Evolutionary conservation across 2,329 filamentous ascomycete species (phyloP).

Genomic region (Penicillium concentricum): DNA sequence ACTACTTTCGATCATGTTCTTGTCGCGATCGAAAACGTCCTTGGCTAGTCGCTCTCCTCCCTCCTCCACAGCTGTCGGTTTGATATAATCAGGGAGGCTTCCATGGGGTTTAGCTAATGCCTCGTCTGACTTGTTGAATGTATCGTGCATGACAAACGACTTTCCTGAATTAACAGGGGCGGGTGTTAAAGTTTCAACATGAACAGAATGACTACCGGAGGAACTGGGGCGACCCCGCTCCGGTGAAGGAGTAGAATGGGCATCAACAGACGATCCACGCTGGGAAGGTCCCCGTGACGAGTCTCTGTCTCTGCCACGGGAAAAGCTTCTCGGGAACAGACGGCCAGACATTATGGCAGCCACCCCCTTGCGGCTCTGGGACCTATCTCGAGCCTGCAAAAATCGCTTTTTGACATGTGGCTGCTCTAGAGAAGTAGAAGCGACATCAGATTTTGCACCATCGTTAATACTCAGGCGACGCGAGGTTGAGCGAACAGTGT

Average conservation of each 20-base stretch:
- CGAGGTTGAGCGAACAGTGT: constrained; percentile 17
- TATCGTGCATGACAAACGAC: constrained; percentile 65
- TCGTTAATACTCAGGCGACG: constrained; percentile 7
- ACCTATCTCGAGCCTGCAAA: constrained; percentile 8
- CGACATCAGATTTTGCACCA: constrained; percentile 11
- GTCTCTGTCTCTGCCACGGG: constrained; percentile 36
- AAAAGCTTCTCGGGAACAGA: constrained; percentile 34
- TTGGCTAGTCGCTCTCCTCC: constrained; percentile 62
- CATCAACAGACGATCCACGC: constrained; percentile 41
- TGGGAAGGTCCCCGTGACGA: constrained; percentile 42
- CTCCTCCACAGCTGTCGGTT: constrained; percentile 42
- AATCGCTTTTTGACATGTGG: constrained; percentile 12
- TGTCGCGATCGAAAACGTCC: constrained; percentile 67
- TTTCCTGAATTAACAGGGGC: constrained; percentile 48
- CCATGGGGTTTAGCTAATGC: constrained; percentile 65
- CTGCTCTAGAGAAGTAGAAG: constrained; percentile 10
- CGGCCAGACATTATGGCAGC: constrained; percentile 46
- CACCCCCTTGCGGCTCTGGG: constrained; percentile 44
- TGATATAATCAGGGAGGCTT: constrained; percentile 61
- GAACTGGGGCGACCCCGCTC: constrained; percentile 33
- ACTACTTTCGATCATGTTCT: constrained; percentile 62
- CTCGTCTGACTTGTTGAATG: constrained; percentile 71
- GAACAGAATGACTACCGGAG: constrained; percentile 40
- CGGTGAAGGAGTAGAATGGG: constrained; percentile 29
- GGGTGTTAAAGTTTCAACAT: constrained; percentile 1